phyloP scores from a whole-genome alignment of 1,284 basidiomycete species.

The Puccinia coronata region DNA sequence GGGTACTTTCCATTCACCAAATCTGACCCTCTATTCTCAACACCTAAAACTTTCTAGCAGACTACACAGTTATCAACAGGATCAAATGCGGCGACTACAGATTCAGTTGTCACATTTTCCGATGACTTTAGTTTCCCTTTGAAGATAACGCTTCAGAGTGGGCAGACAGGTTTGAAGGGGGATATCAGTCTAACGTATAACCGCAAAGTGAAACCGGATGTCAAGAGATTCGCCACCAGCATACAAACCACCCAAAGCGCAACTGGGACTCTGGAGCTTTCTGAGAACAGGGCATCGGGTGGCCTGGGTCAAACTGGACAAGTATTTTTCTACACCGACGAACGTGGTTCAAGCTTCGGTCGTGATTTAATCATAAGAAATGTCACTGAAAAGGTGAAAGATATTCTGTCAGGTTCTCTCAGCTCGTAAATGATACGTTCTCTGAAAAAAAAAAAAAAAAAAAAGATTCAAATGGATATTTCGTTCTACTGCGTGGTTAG shows the following conservation, averaged over 20 bases:
- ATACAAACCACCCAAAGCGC: constrained; percentile 43
- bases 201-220: constrained; percentile 18
- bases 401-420: constrained; percentile 36
- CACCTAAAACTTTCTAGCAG: background rate
- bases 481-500: too few relatives aligned
- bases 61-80: constrained; percentile 27
- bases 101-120: constrained; percentile 7
- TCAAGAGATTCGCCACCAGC: constrained; percentile 9
- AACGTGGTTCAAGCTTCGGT: constrained; percentile 27
- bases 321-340: constrained; percentile 37
- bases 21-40: background rate
- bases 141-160: constrained; percentile 7
- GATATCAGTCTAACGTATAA: constrained; percentile 33
- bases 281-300: background rate
- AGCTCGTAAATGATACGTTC: too few relatives aligned
- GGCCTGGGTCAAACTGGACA: constrained; percentile 36
- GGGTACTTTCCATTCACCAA: background rate
- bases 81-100: constrained; percentile 10
- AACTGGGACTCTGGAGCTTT: constrained; percentile 1
- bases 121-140: constrained; percentile 48
- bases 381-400: constrained; percentile 42
- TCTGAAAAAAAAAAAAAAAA: too few relatives aligned
- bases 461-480: too few relatives aligned
- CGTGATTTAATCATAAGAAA: constrained; percentile 37
- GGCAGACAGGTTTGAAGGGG: constrained; percentile 4